Evolutionary conservation across 495 filamentous ascomycete species (phyloP).

Genomic region (Penicillium bialowiezense): DNA sequence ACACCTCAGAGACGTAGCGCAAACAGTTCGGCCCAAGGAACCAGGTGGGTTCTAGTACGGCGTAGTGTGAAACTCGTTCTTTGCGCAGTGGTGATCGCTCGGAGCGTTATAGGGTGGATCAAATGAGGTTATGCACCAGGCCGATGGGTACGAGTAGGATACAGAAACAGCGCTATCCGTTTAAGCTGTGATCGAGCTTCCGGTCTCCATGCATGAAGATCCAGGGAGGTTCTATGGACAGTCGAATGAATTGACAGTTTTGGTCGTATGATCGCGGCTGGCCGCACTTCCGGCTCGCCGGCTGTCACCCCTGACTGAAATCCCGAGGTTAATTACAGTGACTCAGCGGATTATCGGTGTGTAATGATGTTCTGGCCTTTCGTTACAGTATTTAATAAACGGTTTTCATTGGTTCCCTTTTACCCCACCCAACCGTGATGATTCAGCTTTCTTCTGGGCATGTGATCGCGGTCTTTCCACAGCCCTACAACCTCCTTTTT

Average conservation of each 20-base stretch:
- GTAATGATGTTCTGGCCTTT: not conserved
- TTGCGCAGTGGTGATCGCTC: slow-evolving; percentile 15
- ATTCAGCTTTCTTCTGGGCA: slow-evolving; percentile 14
- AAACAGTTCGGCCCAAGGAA: slow-evolving; percentile 12
- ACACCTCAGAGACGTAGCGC: slow-evolving; percentile 13
- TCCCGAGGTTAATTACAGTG: slow-evolving; percentile 7
- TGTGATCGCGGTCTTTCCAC: slow-evolving; percentile 13
- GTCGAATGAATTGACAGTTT: slow-evolving; percentile 1
- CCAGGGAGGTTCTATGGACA: slow-evolving; percentile 1
- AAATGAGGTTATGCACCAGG: not conserved
- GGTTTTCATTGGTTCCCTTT: slow-evolving; percentile 5
- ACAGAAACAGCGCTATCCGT: slow-evolving; percentile 3
- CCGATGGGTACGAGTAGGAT: not conserved
- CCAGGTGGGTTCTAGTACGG: slow-evolving; percentile 17
- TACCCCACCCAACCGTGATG: slow-evolving; percentile 4
- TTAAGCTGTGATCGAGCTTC: not conserved
- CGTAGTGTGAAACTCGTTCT: slow-evolving; percentile 17
- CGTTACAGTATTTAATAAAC: not conserved
- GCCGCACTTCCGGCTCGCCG: slow-evolving; percentile 35
- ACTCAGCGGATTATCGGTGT: not conserved
- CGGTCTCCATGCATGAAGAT: slow-evolving; percentile 9
- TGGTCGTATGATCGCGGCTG: slow-evolving; percentile 46
- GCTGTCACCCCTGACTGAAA: slow-evolving; percentile 5
- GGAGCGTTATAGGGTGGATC: slow-evolving; percentile 17
- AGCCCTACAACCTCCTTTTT: not conserved